A percentile compares a stretch with the other conserved stretches of the same genome.
Evolutionary conservation across 108 stramenopile genomes (phyloP).

Genomic region (Conticribra weissflogii): DNA sequence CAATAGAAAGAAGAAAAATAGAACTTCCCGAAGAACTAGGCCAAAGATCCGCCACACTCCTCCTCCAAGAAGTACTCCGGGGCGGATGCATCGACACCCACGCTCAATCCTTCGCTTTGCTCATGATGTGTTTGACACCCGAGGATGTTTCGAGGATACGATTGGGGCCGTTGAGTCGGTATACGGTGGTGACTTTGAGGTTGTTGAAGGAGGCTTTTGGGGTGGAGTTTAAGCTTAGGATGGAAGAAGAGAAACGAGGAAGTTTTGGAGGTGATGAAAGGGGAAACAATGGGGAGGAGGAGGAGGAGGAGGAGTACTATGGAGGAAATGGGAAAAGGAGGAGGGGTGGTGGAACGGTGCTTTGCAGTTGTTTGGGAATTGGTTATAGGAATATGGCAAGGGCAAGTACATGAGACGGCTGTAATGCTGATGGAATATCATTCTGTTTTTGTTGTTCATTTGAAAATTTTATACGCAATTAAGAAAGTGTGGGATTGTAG

Average conservation of each 20-base stretch:
- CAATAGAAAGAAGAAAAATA: constrained; percentile 51
- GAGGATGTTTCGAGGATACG: constrained; percentile 94
- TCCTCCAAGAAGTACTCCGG: constrained; percentile 89
- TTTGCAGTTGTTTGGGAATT: constrained; percentile 86
- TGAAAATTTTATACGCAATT: too few relatives aligned
- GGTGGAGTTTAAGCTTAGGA: constrained; percentile 84
- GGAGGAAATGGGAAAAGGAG: constrained; percentile 13
- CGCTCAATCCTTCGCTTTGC: constrained; percentile 83
- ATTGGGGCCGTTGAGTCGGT: constrained; percentile 76
- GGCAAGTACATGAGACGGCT: constrained; percentile 78
- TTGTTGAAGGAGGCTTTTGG: constrained; percentile 83
- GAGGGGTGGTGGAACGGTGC: constrained; percentile 56
- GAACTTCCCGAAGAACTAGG: constrained; percentile 96
- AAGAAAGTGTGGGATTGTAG: too few relatives aligned
- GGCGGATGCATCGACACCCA: constrained; percentile 96
- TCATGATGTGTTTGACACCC: constrained; percentile 96
- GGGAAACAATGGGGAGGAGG: too few relatives aligned
- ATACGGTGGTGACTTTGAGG: constrained; percentile 81
- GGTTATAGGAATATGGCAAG: constrained; percentile 89
- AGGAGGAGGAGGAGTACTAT: constrained; percentile 30
- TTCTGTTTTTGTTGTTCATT: too few relatives aligned
- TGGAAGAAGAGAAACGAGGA: constrained; percentile 58
- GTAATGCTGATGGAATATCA: too few relatives aligned
- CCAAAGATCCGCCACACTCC: constrained; percentile 71
- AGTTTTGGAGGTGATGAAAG: constrained; percentile 5